phyloP scores from a whole-genome alignment of 345 rosid genomes.

The Orychophragmus violaceus region DNA sequence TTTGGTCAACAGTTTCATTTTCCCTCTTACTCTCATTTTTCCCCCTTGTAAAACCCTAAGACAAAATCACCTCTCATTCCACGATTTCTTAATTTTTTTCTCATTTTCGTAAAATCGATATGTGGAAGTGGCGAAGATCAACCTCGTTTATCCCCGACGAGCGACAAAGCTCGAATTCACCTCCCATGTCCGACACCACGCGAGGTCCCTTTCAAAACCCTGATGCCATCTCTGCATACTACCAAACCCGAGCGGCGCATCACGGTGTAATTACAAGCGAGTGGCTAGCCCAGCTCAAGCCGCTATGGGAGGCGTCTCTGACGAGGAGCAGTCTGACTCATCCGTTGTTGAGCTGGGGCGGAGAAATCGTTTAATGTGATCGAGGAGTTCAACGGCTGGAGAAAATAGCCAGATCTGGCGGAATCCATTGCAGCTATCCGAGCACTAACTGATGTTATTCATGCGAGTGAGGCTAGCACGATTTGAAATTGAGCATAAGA shows the following conservation, averaged over 20 bases:
- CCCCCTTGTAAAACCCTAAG: too few relatives aligned
- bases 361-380: slow-evolving; percentile 59
- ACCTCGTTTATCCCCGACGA: slow-evolving; percentile 83
- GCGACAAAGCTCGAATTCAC: slow-evolving; percentile 29
- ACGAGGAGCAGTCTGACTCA: slow-evolving; percentile 1
- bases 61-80: too few relatives aligned
- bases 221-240: slow-evolving; percentile 68
- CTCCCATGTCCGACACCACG: slow-evolving; percentile 51
- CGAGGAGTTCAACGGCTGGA: slow-evolving; percentile 73
- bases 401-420: slow-evolving; percentile 91
- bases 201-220: slow-evolving; percentile 39
- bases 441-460: slow-evolving; percentile 74
- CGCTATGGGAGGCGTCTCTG: slow-evolving; percentile 39
- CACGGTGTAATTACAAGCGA: slow-evolving; percentile 78
- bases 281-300: slow-evolving; percentile 92
- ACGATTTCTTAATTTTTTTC: too few relatives aligned
- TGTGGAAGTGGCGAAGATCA: slow-evolving; percentile 90
- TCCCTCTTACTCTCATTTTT: too few relatives aligned
- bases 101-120: slow-evolving; percentile 24
- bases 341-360: slow-evolving; percentile 6
- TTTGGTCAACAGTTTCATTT: too few relatives aligned
- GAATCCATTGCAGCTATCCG: slow-evolving; percentile 94
- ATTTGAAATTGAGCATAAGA: slow-evolving; percentile 90
- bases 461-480: slow-evolving; percentile 77
- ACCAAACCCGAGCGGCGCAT: slow-evolving; percentile 86